These are phyloP conservation scores for Sonneratia caseolaris DNA, from an alignment of 345 rosid species.

Conservation along the genomic window DNA sequence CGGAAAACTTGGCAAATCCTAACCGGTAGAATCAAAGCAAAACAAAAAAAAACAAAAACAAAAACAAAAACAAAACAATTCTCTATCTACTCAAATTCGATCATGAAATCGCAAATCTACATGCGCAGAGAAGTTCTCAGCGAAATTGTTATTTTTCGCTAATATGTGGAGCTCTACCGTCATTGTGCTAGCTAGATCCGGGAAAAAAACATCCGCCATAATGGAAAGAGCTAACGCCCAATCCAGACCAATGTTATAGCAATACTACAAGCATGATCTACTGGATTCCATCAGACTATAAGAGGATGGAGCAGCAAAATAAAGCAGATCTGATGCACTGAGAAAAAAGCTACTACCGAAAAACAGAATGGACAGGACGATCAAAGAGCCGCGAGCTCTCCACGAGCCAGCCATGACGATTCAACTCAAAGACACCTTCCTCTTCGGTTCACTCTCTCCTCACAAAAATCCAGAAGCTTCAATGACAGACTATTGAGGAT, in stretches of 20 bases:
- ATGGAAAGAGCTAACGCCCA: conserved; percentile 40
- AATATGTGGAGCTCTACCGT: neutral
- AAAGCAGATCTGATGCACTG: conserved; percentile 7
- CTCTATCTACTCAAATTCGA: neutral
- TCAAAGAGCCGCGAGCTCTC: conserved; percentile 42
- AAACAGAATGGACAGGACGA: conserved; percentile 38
- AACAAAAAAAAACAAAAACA: too few relatives aligned
- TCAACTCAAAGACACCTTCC: neutral
- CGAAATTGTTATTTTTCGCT: neutral
- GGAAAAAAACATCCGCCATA: neutral
- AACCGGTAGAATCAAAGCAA: neutral
- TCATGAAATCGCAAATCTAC: neutral
- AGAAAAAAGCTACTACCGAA: conserved; percentile 30
- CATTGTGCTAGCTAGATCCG: neutral
- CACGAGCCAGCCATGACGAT: conserved; percentile 43
- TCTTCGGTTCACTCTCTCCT: neutral
- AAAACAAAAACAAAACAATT: too few relatives aligned
- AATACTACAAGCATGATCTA: neutral
- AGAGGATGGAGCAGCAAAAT: neutral
- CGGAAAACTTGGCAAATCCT: neutral
- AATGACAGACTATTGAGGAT: neutral
- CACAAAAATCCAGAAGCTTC: neutral
- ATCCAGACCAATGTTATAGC: conserved; percentile 3
- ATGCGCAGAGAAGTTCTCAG: neutral
- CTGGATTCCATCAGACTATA: neutral